These are phyloP conservation scores for Dittrichia graveolens DNA, from an alignment of 129 eudicot genomes.

Conservation along the genomic window DNA sequence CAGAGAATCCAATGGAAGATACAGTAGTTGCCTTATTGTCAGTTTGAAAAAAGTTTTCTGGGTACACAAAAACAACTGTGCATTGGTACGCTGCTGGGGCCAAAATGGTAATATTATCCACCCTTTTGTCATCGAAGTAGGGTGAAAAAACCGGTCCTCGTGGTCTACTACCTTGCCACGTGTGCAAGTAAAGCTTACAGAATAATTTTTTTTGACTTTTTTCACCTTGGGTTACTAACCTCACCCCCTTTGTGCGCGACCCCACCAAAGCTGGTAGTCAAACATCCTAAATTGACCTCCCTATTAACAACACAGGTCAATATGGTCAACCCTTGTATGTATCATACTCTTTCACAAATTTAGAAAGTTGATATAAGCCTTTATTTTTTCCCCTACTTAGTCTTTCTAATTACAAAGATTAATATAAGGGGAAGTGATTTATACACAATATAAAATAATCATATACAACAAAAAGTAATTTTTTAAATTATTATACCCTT, in stretches of 20 bases:
- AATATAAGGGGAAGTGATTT: too few species aligned
- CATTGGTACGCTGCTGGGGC: constrained; percentile 31
- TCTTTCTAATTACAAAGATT: too few species aligned
- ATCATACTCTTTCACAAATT: too few species aligned
- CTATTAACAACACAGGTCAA: constrained; percentile 25
- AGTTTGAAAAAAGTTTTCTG: constrained; percentile 30
- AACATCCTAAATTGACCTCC: constrained; percentile 29
- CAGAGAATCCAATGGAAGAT: constrained; percentile 98
- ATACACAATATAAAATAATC: too few species aligned
- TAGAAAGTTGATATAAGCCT: too few species aligned
- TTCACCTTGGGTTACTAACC: constrained; percentile 22
- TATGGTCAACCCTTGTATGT: constrained; percentile 28
- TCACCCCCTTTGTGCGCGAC: constrained; percentile 4
- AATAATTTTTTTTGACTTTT: constrained; percentile 32
- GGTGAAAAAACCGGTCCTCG: constrained; percentile 25
- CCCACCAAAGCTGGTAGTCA: constrained; percentile 26
- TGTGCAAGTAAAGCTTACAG: constrained; percentile 29
- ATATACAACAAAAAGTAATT: too few species aligned
- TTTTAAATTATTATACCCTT: too few species aligned
- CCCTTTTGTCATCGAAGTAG: constrained; percentile 18
- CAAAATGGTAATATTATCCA: constrained; percentile 31
- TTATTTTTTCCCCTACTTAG: too few species aligned
- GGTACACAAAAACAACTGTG: not conserved
- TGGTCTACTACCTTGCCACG: constrained; percentile 30
- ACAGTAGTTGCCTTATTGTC: constrained; percentile 52